phyloP scores from a whole-genome alignment of 108 stramenopile genomes.

The Skeletonema potamos region DNA sequence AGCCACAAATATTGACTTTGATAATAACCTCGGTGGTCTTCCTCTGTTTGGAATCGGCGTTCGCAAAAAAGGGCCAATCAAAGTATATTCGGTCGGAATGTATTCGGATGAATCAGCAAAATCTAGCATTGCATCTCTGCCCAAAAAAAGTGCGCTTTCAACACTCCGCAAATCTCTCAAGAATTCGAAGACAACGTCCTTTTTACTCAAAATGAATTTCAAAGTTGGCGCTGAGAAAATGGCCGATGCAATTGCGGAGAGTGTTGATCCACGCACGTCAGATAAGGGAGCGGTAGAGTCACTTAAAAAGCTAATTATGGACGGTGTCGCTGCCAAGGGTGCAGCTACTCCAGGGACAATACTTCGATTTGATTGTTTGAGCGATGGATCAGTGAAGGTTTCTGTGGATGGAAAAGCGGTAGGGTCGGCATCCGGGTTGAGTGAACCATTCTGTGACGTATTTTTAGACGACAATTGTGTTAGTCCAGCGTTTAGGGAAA shows the following conservation, averaged over 20 bases:
- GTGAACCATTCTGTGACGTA: conserved; percentile 79
- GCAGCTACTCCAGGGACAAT: conserved; percentile 75
- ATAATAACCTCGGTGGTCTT: conserved; percentile 38
- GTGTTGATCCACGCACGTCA: conserved; percentile 67
- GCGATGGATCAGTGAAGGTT: conserved; percentile 54
- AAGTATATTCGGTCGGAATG: conserved; percentile 84
- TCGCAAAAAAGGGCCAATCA: conserved; percentile 81
- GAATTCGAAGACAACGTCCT: conserved; percentile 52
- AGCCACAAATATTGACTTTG: conserved; percentile 73
- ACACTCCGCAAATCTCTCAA: conserved; percentile 59
- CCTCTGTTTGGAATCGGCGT: conserved; percentile 75
- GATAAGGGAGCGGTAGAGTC: conserved; percentile 50
- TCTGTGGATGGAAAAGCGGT: conserved; percentile 71
- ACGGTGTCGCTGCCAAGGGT: conserved; percentile 65
- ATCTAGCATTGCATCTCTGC: conserved; percentile 40
- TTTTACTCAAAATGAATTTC: conserved; percentile 79
- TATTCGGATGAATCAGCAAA: conserved; percentile 62
- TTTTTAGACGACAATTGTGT: conserved; percentile 84
- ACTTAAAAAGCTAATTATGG: conserved; percentile 67
- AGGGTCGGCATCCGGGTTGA: conserved; percentile 60
- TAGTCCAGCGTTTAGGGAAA: conserved; percentile 58
- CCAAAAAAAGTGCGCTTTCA: conserved; percentile 49
- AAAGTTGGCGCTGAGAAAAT: conserved; percentile 88
- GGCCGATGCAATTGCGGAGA: conserved; percentile 81
- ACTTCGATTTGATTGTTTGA: conserved; percentile 70